phyloP scores from a whole-genome alignment of 768 basidiomycete species.

The Infundibulicybe gibba region DNA sequence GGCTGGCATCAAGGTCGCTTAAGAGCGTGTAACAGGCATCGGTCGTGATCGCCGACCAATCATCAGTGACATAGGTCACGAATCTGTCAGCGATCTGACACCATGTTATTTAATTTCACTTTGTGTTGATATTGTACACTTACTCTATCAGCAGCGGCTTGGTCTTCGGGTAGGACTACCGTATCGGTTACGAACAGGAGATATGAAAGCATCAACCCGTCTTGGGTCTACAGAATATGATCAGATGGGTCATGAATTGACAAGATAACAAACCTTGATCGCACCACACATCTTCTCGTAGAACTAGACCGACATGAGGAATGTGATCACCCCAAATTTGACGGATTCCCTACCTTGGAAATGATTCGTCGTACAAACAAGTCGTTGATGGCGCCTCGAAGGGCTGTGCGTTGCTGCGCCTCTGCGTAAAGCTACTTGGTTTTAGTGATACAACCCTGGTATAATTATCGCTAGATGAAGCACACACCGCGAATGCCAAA shows the following conservation, averaged over 20 bases:
- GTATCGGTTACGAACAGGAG: too few species aligned
- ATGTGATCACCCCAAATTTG: background rate
- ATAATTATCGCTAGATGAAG: background rate
- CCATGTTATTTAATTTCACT: too few species aligned
- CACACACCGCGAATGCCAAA: conserved; percentile 3
- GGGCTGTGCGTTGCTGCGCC: conserved; percentile 2
- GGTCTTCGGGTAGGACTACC: conserved; percentile 6
- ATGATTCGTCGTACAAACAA: conserved; percentile 2
- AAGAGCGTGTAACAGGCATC: too few species aligned
- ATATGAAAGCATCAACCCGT: too few species aligned
- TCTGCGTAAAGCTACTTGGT: conserved; percentile 1
- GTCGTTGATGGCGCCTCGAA: background rate
- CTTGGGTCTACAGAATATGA: conserved; percentile 1
- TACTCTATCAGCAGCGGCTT: conserved; percentile 5
- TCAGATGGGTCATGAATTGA: background rate
- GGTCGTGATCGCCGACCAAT: too few species aligned
- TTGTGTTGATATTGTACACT: too few species aligned
- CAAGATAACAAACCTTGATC: background rate
- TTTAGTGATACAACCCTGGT: background rate
- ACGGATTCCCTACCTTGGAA: conserved; percentile 2
- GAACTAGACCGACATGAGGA: too few species aligned
- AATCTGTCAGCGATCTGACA: too few species aligned
- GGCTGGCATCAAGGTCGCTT: too few species aligned
- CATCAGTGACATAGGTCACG: too few species aligned
- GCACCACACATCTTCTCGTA: too few species aligned